Percentiles rank a stretch among this genome's conserved stretches.
Conservation (phyloP, 305 asterid species). For the Fraxinus paxiana region DNA sequence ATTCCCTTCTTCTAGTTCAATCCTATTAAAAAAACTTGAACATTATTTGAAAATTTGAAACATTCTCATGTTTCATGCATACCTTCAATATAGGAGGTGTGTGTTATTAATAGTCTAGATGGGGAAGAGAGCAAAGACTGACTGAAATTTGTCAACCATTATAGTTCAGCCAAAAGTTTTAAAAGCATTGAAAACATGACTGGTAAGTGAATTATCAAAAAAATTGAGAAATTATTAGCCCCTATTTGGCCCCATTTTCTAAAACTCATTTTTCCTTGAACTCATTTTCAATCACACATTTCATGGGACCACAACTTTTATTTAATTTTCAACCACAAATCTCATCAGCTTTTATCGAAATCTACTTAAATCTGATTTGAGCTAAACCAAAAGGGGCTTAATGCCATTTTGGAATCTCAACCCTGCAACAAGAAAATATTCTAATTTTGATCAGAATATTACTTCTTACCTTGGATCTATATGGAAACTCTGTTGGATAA, state of each 20-base stretch:
- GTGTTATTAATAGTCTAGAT: background rate
- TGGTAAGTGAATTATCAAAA: slow-evolving; percentile 10
- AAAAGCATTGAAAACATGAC: background rate
- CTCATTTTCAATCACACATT: background rate
- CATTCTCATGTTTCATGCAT: background rate
- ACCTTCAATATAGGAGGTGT: background rate
- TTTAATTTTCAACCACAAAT: too few relatives aligned
- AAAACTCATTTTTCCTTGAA: background rate
- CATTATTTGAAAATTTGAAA: background rate
- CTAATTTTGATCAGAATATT: slow-evolving; percentile 8
- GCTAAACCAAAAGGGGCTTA: background rate
- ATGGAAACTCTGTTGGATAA: slow-evolving; percentile 64
- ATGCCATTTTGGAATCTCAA: background rate
- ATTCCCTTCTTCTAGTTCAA: background rate
- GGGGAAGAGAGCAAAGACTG: background rate
- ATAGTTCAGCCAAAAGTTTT: slow-evolving; percentile 7
- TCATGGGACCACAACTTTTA: background rate
- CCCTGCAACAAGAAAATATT: background rate
- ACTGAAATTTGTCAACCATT: background rate
- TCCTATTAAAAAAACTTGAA: background rate
- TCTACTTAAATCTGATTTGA: background rate
- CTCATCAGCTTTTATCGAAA: background rate
- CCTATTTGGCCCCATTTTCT: background rate
- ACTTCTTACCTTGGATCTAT: slow-evolving; percentile 60
- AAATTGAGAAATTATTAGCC: background rate